Evolutionary conservation across 352 stramenopile species (phyloP), one percentile per base, ranked within the genome.

Genomic region (Phytophthora sojae): DNA sequence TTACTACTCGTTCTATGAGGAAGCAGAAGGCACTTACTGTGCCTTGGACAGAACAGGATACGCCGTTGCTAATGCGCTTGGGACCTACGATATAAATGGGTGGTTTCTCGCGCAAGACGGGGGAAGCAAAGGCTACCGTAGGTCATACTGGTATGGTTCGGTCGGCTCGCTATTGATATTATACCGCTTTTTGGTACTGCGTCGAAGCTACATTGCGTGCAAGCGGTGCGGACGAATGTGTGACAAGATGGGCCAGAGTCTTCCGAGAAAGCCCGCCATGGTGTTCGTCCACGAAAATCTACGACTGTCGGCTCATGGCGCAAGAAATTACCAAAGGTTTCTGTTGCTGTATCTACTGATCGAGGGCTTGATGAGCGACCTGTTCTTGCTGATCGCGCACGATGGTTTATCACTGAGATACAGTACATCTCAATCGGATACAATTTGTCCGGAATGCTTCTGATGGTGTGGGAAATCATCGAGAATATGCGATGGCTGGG

Each of bases 291-390:
- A 75, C 15, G 67, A 75, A 19, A 65, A 50, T 42, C 23, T 69
- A 21, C 51, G 62, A 12, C 53, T 69, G 6, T 29, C 25, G 19
- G 53, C 62, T 5, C 53, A 68, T 42, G 49, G 44, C 12, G 52
- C 61, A 23, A 64, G 14, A 23, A 77, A 71, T 26, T 63, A 44
- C 9, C 55, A 74, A 8, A 61, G 70, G 25, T 6, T 61, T n/a
- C 50, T 54, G 9, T 8, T 77, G 21, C 15, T 74, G 3, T 74
- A 77, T 55, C 7, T 73, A 32, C 35, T 71, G 6, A 45, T 77
- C 15, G 70, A 77, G 42, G 59, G 54, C n/a, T n/a, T 77, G 11
- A 74, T 74, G 70, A 59, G 54, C n/a, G 65, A 77, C 44, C n/a
- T 74, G 49, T 70, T 77, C 39, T 39, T 74, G 15, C 45, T 77